Percentiles rank a stretch among this genome's conserved stretches.
These are phyloP conservation scores for Penicillium occitanis DNA, from an alignment of 2,329 filamentous ascomycete species.

Conservation along the genomic window DNA sequence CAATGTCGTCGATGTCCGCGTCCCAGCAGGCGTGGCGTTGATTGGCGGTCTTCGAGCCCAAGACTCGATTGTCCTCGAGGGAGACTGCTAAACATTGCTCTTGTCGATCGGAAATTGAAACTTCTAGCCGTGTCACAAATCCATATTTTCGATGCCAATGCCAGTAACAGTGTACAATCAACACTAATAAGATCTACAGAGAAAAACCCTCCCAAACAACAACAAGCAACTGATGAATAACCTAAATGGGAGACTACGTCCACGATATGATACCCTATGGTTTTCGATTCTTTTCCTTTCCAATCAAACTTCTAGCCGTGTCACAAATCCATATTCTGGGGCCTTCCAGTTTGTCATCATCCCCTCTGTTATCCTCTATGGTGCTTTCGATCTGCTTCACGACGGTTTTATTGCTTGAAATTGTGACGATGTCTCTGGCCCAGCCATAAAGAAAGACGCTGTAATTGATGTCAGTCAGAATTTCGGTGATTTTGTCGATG, in stretches of 20 bases:
- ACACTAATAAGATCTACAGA: too few species aligned
- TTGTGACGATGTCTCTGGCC: constrained; percentile 61
- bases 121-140: too few species aligned
- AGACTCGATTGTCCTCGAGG: constrained; percentile 50
- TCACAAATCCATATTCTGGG: constrained; percentile 66
- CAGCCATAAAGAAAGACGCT: constrained; percentile 74
- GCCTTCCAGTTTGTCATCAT: constrained; percentile 53
- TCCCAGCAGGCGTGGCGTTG: constrained; percentile 59
- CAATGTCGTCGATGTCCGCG: constrained; percentile 55
- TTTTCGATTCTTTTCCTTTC: constrained; percentile 59
- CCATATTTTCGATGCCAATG: too few species aligned
- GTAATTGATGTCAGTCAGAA: constrained; percentile 62
- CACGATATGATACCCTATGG: constrained; percentile 23
- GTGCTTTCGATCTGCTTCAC: constrained; percentile 63
- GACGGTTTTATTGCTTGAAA: constrained; percentile 69
- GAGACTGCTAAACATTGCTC: constrained; percentile 13
- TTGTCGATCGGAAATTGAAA: not conserved
- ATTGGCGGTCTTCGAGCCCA: constrained; percentile 61
- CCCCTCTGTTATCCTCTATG: constrained; percentile 54
- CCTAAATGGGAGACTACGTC: not conserved
- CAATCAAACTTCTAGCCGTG: constrained; percentile 65
- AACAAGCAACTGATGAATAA: too few species aligned
- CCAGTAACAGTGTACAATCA: too few species aligned
- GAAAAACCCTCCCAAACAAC: too few species aligned
- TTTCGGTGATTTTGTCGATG: constrained; percentile 42